Evolutionary conservation across 192 early-diverging fungal species (phyloP).

Genomic region (Coemansia sp.): DNA sequence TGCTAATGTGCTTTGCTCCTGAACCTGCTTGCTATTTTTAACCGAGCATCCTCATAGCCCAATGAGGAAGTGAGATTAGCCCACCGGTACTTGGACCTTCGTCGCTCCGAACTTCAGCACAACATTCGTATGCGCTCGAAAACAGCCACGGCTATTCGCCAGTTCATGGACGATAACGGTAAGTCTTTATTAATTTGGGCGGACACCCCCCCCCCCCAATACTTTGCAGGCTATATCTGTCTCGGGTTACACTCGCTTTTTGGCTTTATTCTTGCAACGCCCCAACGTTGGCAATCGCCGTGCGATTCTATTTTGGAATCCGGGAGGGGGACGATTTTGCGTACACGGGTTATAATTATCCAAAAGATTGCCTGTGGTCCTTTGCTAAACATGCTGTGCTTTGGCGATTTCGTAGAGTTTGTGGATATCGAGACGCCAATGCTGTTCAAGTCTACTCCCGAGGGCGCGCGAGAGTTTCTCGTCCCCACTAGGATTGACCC

Average conservation of each 20-base stretch:
- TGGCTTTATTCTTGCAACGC: constrained; percentile 5
- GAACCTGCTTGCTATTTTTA: background rate
- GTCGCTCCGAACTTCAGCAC: constrained; percentile 72
- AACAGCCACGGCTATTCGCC: constrained; percentile 67
- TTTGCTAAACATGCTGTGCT: background rate
- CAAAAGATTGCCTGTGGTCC: background rate
- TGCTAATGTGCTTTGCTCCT: background rate
- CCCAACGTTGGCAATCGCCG: constrained; percentile 8
- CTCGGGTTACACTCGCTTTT: constrained; percentile 1
- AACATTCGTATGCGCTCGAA: constrained; percentile 75
- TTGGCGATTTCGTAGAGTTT: constrained; percentile 60
- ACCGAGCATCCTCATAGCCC: constrained; percentile 43
- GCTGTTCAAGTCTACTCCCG: constrained; percentile 91
- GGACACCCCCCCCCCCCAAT: background rate
- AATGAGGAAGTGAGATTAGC: constrained; percentile 78
- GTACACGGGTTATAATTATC: no score
- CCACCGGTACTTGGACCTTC: constrained; percentile 81
- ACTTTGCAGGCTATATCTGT: no score
- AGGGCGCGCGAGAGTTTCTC: constrained; percentile 93
- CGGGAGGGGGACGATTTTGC: background rate
- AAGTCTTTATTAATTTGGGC: constrained; percentile 16
- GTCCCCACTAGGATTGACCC: constrained; percentile 77
- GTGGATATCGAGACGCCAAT: constrained; percentile 92
- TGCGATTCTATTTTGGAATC: background rate
- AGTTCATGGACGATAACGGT: constrained; percentile 70